Evolutionary conservation across 2,329 filamentous ascomycete species (phyloP), one percentile per base, ranked within the genome.

Genomic region (Dothistroma septosporum): DNA sequence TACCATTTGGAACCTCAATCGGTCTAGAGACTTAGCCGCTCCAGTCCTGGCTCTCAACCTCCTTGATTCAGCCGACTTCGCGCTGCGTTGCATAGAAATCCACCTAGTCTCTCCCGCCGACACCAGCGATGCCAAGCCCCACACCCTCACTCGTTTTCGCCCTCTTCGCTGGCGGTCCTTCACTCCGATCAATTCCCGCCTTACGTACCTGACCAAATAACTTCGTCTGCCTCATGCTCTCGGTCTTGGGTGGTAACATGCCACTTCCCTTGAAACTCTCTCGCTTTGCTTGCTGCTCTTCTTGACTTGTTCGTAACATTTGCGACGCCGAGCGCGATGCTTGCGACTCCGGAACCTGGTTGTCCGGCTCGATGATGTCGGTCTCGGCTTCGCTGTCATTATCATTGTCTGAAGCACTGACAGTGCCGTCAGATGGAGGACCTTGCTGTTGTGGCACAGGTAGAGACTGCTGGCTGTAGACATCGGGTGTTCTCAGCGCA

Each of bases 301-400:
- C 72, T 55, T 81, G 76, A 67, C 81, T 77, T 41, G 85, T 82
- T 16, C 70, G 56, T 31, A 74, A 60, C 70, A 72, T 70, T 88
- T 87, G 64, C 91, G 87, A 87, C 1, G 91, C 91, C 49, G 86
- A 85, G 64, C 90, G 88, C 69, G 88, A 92, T 9, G 91, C 90
- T 69, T 90, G 89, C 60, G 88, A 91, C 69, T 88, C 88, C 35
- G 81, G 83, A 0, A 92, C 76, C 47, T 87, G 83, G 62, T 87
- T 82, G 50, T 77, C 63, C 21, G 63, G 66, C 1, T 73, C 85
- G 0, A 92, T 76, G 48, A 88, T 85, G 64, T 89, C 84, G 46
- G 89, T 86, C 55, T 79, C 76, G 6, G 76, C 77, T 62, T 80
- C 72, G 58, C 70, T 73, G 52, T 73, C 84, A 55, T 82, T 83